Conservation (phyloP, 306 rosid genomes). For the Alnus glutinosa region DNA sequence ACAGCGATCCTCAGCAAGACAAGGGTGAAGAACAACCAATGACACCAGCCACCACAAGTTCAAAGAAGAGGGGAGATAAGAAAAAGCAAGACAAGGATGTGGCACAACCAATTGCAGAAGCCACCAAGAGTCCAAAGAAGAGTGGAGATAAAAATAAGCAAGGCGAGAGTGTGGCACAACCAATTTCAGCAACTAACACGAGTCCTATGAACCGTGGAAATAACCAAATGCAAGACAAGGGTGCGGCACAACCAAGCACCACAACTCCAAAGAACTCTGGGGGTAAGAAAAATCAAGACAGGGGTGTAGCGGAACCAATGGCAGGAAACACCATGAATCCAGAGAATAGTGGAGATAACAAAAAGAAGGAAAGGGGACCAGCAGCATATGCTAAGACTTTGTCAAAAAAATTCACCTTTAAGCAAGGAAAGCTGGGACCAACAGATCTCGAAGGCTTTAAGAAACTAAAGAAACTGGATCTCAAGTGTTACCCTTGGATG, state of each 20-base stretch:
- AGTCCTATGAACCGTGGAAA: neutral
- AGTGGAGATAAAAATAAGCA: neutral
- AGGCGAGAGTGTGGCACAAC: neutral
- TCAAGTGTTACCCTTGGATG: conserved; percentile 13
- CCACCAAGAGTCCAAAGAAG: neutral
- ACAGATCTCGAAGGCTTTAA: neutral
- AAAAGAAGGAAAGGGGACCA: neutral
- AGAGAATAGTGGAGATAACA: neutral
- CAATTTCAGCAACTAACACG: neutral
- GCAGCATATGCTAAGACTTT: too few species aligned
- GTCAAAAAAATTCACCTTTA: too few species aligned
- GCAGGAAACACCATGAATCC: too few species aligned
- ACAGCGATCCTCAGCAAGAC: too few species aligned
- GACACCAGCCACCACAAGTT: neutral
- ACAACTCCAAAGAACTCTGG: neutral
- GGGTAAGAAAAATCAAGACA: neutral
- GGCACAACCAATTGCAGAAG: neutral
- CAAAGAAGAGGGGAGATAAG: neutral
- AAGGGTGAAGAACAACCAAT: neutral
- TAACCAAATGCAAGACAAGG: neutral
- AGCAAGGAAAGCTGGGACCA: too few species aligned
- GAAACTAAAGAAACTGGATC: conserved; percentile 19
- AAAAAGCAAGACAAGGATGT: neutral
- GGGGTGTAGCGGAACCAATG: too few species aligned
- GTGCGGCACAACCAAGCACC: neutral